phyloP scores from a whole-genome alignment of 2,329 filamentous ascomycete species.

The Aspergillus puulaauensis region DNA sequence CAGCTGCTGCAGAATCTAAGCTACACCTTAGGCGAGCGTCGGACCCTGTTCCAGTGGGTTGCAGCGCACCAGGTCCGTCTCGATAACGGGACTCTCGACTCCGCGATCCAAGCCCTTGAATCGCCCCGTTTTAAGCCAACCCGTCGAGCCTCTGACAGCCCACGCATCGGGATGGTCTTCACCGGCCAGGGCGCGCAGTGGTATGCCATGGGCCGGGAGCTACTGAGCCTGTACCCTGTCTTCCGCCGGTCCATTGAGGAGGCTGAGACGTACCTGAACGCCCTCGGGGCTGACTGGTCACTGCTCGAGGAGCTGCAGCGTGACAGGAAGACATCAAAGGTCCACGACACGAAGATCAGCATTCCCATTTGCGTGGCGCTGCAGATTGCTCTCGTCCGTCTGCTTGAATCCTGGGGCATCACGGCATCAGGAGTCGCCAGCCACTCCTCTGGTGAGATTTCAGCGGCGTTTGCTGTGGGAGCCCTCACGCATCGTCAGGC shows the following conservation, averaged over 20 bases:
- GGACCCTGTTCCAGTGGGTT: neutral
- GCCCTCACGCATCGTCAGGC: neutral
- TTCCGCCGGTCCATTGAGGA: conserved; percentile 15
- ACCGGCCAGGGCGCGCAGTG: conserved; percentile 40
- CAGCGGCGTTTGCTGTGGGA: neutral
- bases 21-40: conserved; percentile 11
- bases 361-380: conserved; percentile 30
- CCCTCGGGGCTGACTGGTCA: conserved; percentile 5
- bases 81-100: neutral
- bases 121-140: neutral
- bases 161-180: conserved; percentile 26
- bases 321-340: neutral
- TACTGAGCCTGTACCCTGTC: conserved; percentile 15
- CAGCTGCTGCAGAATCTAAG: conserved; percentile 3
- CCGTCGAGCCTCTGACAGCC: neutral
- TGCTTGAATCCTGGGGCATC: conserved; percentile 21
- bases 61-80: neutral
- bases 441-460: conserved; percentile 35
- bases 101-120: neutral
- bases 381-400: conserved; percentile 31
- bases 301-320: conserved; percentile 2
- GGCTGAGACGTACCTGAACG: neutral
- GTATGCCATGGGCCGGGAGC: conserved; percentile 27
- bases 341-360: conserved; percentile 20
- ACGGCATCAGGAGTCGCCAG: conserved; percentile 19